Evolutionary conservation across 768 basidiomycete species (phyloP), one percentile per base, ranked within the genome.

Genomic region (Leccinum ochraceum): DNA sequence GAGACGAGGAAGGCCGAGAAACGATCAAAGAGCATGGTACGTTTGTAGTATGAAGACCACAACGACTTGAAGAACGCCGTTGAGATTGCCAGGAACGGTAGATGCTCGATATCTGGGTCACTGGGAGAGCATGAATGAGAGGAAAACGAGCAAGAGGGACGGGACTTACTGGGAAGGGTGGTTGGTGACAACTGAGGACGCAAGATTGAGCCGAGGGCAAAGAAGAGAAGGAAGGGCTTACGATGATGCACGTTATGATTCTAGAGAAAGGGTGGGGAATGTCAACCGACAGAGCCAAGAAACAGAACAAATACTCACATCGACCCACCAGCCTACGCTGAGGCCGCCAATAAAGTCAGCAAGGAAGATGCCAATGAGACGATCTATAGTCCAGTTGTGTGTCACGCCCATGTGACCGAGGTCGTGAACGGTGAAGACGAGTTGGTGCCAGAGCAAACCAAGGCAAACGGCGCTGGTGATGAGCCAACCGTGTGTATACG

Each of bases 301-400:
- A 42, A 55, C 3, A 55, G 60, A n/a, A 48, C 11, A 39, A 54
- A 13, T n/a, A 86, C 94, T 78, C 67, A 95, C 95, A 73, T 95
- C 84, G 44, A 94, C 92, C 96, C 96, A 99, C 97, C 97, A 99
- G 44, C 95, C 93, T 24, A 97, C 82, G 71, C 95, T 97, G 56
- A 99, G 78, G 5, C 97, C 97, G 26, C 97, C 97, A 52, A 95
- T 79, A 68, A 88, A 93, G 72, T 94, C 85, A 0, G 96, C 92
- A 50, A 98, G 78, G 34, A 87, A 71, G 42, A 89, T 95, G 13
- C 86, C 89, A 37, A 95, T 76, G 39, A 94, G 68, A 34, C 95
- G 85, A 73, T 99, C 96, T 50, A 79, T 75, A 16, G 80, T 74
- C 90, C 94, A 96, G 69, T 89, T 77, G 61, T 95, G 94, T 6